Conservation (phyloP, 768 basidiomycete genomes). For the Kwoniella pini region DNA sequence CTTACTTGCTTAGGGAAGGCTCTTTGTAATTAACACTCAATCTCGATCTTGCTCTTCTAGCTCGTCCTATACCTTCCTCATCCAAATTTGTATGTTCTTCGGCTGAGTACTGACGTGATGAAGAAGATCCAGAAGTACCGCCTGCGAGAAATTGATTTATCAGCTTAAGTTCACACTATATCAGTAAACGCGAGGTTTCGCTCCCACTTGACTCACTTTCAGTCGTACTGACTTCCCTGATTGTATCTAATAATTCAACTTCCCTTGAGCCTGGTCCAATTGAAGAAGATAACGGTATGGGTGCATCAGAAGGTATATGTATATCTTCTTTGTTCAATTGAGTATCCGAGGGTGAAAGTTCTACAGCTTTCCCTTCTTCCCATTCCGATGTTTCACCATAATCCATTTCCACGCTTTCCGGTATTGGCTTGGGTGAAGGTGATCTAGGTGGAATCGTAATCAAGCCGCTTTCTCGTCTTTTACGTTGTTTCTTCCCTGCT, state of each 20-base stretch:
- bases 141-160: neutral
- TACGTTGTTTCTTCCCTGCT: constrained; percentile 3
- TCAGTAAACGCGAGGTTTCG: no score
- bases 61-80: constrained; percentile 15
- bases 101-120: neutral
- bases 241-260: constrained; percentile 9
- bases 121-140: constrained; percentile 3
- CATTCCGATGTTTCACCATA: constrained; percentile 14
- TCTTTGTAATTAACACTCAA: constrained; percentile 53
- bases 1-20: constrained; percentile 49
- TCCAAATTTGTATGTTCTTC: neutral
- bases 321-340: neutral
- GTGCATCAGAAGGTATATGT: neutral
- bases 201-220: constrained; percentile 6
- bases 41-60: constrained; percentile 35
- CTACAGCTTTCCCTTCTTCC: constrained; percentile 21
- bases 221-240: constrained; percentile 8
- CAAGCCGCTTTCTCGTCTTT: constrained; percentile 25
- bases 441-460: constrained; percentile 7
- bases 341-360: neutral
- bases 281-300: neutral
- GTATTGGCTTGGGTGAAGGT: constrained; percentile 1
- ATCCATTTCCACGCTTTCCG: neutral
- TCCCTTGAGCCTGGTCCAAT: neutral
- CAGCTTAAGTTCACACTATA: neutral